A percentile compares a stretch with the other conserved stretches of the same genome.
These are phyloP conservation scores for Phytophthora pseudosyringae DNA, from an alignment of 352 stramenopile species.

Conservation along the genomic window DNA sequence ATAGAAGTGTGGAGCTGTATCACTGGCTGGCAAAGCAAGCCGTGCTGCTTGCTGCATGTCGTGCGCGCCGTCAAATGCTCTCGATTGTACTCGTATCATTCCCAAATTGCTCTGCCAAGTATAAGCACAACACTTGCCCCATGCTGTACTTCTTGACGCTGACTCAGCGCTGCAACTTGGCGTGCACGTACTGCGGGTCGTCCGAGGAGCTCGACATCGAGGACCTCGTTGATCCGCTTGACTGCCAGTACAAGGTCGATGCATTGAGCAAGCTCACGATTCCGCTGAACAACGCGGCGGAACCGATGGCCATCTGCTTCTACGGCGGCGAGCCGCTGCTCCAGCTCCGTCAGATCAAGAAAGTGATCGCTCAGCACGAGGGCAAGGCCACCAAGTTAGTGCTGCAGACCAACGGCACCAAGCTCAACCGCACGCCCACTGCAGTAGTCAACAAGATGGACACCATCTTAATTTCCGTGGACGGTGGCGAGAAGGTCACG, in stretches of 20 bases:
- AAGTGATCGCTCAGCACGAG: constrained; percentile 44
- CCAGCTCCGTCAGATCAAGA: constrained; percentile 43
- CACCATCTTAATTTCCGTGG: constrained; percentile 44
- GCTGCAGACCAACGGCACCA: constrained; percentile 44
- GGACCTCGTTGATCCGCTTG: constrained; percentile 30
- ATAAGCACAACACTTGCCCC: background rate
- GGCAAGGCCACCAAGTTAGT: constrained; percentile 30
- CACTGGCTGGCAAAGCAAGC: constrained; percentile 23
- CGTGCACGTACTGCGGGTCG: constrained; percentile 46
- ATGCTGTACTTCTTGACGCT: constrained; percentile 41
- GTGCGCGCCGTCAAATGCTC: background rate
- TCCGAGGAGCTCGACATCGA: constrained; percentile 44
- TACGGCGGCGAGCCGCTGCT: constrained; percentile 46
- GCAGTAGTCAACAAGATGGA: constrained; percentile 42
- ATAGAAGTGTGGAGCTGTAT: constrained; percentile 22
- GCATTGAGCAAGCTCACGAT: constrained; percentile 26
- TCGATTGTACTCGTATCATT: constrained; percentile 3
- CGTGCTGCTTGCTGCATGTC: constrained; percentile 1
- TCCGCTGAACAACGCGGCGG: constrained; percentile 23
- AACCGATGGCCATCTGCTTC: constrained; percentile 46
- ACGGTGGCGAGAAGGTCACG: constrained; percentile 41
- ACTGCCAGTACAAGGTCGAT: constrained; percentile 35
- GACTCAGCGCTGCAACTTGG: constrained; percentile 42
- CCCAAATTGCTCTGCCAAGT: background rate
- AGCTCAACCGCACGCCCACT: constrained; percentile 41